Conservation (phyloP, 1,284 basidiomycete species). For the Wallemia ichthyophaga region DNA sequence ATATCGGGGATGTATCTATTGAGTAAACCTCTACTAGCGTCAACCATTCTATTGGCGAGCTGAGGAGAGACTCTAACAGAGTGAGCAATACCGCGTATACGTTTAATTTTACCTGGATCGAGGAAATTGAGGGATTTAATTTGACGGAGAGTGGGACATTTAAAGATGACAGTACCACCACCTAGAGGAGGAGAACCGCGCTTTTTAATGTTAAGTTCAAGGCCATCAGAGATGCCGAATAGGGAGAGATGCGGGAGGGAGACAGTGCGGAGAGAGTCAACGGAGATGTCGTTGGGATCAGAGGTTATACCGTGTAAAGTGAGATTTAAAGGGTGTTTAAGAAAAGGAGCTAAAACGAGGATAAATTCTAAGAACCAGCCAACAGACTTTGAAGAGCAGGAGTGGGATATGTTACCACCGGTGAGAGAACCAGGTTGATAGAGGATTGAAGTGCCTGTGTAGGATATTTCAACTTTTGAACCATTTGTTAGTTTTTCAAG, state of each 20-base stretch:
- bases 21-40: slow-evolving; percentile 60
- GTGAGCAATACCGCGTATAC: slow-evolving; percentile 88
- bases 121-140: slow-evolving; percentile 76
- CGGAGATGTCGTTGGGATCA: slow-evolving; percentile 53
- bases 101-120: slow-evolving; percentile 62
- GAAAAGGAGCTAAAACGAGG: slow-evolving; percentile 68
- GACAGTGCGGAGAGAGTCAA: slow-evolving; percentile 68
- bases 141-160: slow-evolving; percentile 70
- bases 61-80: slow-evolving; percentile 85
- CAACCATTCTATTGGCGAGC: slow-evolving; percentile 91
- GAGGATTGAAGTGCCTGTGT: slow-evolving; percentile 71
- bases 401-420: slow-evolving; percentile 53
- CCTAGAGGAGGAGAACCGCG: slow-evolving; percentile 71
- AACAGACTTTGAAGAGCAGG: slow-evolving; percentile 60
- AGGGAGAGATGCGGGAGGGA: slow-evolving; percentile 69
- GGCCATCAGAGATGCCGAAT: slow-evolving; percentile 58
- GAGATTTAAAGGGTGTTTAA: slow-evolving; percentile 56
- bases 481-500: slow-evolving; percentile 87
- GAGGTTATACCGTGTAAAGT: slow-evolving; percentile 72
- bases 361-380: slow-evolving; percentile 87
- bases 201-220: slow-evolving; percentile 73
- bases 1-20: slow-evolving; percentile 95
- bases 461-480: slow-evolving; percentile 77
- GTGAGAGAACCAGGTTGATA: slow-evolving; percentile 73
- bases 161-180: slow-evolving; percentile 72